Conservation (phyloP, 345 rosid genomes). For the Passiflora organensis region DNA sequence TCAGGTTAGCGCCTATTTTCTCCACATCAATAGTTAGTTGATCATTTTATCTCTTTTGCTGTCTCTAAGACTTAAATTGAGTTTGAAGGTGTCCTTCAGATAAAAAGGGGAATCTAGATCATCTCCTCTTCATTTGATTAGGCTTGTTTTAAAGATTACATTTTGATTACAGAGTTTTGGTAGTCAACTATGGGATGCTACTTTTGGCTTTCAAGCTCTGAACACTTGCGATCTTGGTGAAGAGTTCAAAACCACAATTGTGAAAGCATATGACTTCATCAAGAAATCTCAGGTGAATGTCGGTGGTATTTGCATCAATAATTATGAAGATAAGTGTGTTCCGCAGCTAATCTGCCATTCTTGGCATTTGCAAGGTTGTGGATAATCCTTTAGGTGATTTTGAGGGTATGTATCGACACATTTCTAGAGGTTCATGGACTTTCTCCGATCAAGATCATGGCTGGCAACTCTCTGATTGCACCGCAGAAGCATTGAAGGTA, state of each 20-base stretch:
- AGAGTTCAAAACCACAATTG: too few species aligned
- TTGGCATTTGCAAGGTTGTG: slow-evolving; percentile 19
- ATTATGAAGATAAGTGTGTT: neutral
- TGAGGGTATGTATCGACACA: slow-evolving; percentile 31
- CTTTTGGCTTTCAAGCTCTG: slow-evolving; percentile 36
- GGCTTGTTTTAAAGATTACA: neutral
- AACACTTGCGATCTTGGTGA: slow-evolving; percentile 32
- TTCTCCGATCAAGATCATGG: slow-evolving; percentile 43
- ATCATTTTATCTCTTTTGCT: too few species aligned
- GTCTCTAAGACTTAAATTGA: neutral
- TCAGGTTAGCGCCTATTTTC: slow-evolving; percentile 27
- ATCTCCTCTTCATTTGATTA: too few species aligned
- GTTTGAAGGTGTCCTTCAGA: neutral
- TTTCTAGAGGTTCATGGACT: slow-evolving; percentile 49
- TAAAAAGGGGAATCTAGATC: too few species aligned
- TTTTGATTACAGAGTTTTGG: slow-evolving; percentile 37
- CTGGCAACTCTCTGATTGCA: slow-evolving; percentile 41
- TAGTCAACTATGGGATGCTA: slow-evolving; percentile 55
- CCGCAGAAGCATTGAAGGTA: slow-evolving; percentile 37
- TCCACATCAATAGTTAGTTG: too few species aligned
- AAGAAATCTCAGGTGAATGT: slow-evolving; percentile 45
- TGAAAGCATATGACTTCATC: slow-evolving; percentile 32
- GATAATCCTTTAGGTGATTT: slow-evolving; percentile 37
- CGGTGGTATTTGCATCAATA: neutral
- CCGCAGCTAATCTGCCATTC: too few species aligned